Percentiles rank a stretch among this genome's conserved stretches.
phyloP scores from a whole-genome alignment of 2,329 filamentous ascomycete genomes.

The Zopfia rhizophila region DNA sequence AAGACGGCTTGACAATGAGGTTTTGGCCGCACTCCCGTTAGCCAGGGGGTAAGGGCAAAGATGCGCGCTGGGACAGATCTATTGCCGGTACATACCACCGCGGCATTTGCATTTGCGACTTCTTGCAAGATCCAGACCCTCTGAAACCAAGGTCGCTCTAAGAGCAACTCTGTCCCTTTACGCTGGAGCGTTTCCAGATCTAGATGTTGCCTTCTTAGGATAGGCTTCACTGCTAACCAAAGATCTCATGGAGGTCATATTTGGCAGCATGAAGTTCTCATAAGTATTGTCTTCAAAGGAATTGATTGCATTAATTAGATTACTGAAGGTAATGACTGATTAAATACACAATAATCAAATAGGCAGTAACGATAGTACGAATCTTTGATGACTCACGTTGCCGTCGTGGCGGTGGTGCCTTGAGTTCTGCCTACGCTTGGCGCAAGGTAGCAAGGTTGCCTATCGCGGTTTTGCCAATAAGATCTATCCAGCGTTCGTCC shows the following conservation, averaged over 20 bases:
- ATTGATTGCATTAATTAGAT: no score
- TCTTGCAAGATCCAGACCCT: slow-evolving; percentile 37
- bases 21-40: slow-evolving; percentile 7
- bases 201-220: not conserved
- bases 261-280: no score
- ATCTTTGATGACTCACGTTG: no score
- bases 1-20: slow-evolving; percentile 28
- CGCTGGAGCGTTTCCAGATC: not conserved
- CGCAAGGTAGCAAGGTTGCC: no score
- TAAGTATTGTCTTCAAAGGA: no score
- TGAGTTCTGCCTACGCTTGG: no score
- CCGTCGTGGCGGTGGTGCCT: no score
- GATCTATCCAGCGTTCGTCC: slow-evolving; percentile 22
- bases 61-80: slow-evolving; percentile 19
- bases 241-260: no score
- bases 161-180: slow-evolving; percentile 11
- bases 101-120: slow-evolving; percentile 29
- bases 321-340: no score
- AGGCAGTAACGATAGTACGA: no score
- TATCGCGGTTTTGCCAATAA: no score
- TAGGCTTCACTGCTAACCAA: slow-evolving; percentile 4
- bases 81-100: slow-evolving; percentile 19
- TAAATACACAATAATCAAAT: no score
- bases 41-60: slow-evolving; percentile 20
- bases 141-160: slow-evolving; percentile 28